Evolutionary conservation across 2,329 filamentous ascomycete genomes (phyloP).

Genomic region (Microcyclospora tardicrescens): DNA sequence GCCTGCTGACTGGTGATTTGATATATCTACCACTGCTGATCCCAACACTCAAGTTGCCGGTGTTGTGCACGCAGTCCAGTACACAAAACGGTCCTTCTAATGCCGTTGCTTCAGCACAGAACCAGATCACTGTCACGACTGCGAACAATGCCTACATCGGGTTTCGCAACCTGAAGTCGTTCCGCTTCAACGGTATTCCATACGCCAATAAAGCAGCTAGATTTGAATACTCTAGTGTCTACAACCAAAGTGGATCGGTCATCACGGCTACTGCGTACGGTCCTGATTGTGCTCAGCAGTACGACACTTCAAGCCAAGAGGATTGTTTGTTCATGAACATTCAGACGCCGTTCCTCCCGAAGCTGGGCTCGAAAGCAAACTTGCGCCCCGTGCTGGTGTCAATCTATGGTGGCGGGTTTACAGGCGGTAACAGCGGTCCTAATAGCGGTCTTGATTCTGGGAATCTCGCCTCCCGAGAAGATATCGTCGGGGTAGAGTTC

Average conservation of each 20-base stretch:
- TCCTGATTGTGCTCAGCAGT: conserved; percentile 30
- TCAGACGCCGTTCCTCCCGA: conserved; percentile 33
- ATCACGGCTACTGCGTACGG: conserved; percentile 36
- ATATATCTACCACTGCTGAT: conserved; percentile 9
- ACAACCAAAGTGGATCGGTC: conserved; percentile 29
- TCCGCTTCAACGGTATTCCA: conserved; percentile 35
- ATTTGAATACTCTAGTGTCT: conserved; percentile 36
- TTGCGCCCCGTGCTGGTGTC: conserved; percentile 37
- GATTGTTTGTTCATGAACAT: conserved; percentile 40
- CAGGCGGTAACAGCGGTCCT: conserved; percentile 30
- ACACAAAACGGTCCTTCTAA: conserved; percentile 21
- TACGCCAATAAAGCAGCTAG: conserved; percentile 32
- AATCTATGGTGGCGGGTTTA: conserved; percentile 46
- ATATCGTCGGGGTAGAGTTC: conserved; percentile 46
- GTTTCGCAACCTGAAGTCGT: conserved; percentile 41
- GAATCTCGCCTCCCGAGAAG: conserved; percentile 42
- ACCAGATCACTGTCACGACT: conserved; percentile 28
- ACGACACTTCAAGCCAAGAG: conserved; percentile 22
- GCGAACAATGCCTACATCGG: conserved; percentile 36
- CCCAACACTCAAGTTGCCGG: conserved; percentile 28
- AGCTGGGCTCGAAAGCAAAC: conserved; percentile 24
- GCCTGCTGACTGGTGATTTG: conserved; percentile 11
- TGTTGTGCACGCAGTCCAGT: conserved; percentile 40
- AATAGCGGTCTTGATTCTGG: conserved; percentile 36
- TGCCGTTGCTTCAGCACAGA: conserved; percentile 23